Evolutionary conservation across 2,329 filamentous ascomycete genomes (phyloP), one percentile per base, ranked within the genome.

Genomic region (Trichophyton benhamiae): DNA sequence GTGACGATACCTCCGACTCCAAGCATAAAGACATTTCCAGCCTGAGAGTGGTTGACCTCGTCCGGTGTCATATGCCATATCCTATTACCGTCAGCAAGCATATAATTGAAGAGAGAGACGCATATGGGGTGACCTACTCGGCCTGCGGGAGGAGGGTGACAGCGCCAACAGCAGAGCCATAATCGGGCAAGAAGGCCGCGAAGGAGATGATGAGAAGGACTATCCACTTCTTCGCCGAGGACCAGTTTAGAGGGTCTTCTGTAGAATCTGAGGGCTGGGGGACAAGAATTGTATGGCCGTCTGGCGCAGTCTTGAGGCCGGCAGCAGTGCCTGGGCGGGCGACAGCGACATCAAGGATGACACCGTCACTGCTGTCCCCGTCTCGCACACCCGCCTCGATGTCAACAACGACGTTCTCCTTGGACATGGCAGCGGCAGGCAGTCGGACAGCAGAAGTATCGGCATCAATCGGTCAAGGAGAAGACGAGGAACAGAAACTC

Each of bases 11-110:
- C 76, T 15, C 74, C 75, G 0, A 73, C 71, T 1, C 77, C 77
- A 1, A 78, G 66, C 73, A 76, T 75, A 66, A 78, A 77, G 4
- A 76, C 68, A 65, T 77, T 77, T 30, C 73, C 75, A 4, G 73
- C 74, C 58, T 74, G 71, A 0, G 71, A 72, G 59, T 75, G 71
- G 60, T 77, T 74, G 59, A 78, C 74, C 41, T 68, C 63, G 60
- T 75, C 72, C 8, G 69, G 65, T 5, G 70, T 70, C 67, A 76
- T 72, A 25, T 69, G 62, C 75, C 75, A 77, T 42, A 69, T 65
- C 6, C 68, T 69, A 27, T 3, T 25, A n/a, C 44, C 30, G 13
- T 60, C 13, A 38, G 15, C 38, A 20, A 44, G 59, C 22, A n/a
- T 33, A 52, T n/a, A 6, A 27, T 27, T 30, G 27, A 30, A 30